Conservation (phyloP, 345 rosid species). For the Raphanus sativus region DNA sequence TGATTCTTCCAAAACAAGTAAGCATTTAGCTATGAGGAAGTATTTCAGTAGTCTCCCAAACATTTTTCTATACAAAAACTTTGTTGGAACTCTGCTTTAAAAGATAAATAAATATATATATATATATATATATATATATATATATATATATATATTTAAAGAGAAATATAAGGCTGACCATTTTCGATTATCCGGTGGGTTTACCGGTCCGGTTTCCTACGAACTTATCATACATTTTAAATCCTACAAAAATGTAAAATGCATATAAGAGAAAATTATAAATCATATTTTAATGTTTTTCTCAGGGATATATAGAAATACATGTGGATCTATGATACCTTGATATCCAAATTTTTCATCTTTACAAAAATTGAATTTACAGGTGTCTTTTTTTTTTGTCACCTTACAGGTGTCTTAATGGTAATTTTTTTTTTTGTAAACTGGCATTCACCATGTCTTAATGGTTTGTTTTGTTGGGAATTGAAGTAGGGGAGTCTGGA, state of each 20-base stretch:
- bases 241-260: not conserved
- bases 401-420: too few species aligned
- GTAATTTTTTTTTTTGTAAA: too few species aligned
- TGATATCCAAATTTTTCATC: not conserved
- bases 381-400: too few species aligned
- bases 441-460: too few species aligned
- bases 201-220: too few species aligned
- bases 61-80: not conserved
- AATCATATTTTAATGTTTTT: not conserved
- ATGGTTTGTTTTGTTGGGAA: not conserved
- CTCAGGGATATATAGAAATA: not conserved
- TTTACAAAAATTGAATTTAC: too few species aligned
- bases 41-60: not conserved
- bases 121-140: too few species aligned
- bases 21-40: not conserved
- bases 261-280: not conserved
- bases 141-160: too few species aligned
- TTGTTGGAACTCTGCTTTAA: too few species aligned
- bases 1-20: not conserved
- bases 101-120: too few species aligned
- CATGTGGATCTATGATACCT: not conserved
- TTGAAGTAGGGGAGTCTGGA: not conserved
- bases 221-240: not conserved
- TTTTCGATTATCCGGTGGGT: too few species aligned
- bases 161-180: too few species aligned